Evolutionary conservation across 2,329 filamentous ascomycete genomes (phyloP).

Genomic region (Knufia petricola): DNA sequence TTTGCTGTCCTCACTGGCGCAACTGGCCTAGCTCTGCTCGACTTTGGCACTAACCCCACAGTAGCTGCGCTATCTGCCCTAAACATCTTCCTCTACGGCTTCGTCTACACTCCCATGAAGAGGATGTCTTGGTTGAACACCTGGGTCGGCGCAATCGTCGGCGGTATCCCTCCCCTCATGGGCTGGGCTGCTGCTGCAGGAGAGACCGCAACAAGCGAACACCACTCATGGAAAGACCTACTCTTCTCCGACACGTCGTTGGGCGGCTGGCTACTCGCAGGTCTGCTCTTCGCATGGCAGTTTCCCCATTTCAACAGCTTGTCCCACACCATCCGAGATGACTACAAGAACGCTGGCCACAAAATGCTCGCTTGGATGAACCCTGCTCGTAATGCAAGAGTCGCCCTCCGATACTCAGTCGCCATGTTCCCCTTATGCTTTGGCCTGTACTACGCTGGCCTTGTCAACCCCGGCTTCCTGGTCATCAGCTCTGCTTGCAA

Average conservation of each 20-base stretch:
- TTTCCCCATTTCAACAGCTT: conserved; percentile 97
- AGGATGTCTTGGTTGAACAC: conserved; percentile 79
- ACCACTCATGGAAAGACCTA: conserved; percentile 68
- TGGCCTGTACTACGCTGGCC: conserved; percentile 64
- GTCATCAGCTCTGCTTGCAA: conserved; percentile 74
- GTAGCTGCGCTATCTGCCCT: conserved; percentile 73
- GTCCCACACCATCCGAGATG: conserved; percentile 76
- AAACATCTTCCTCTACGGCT: conserved; percentile 86
- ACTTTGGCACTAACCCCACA: conserved; percentile 87
- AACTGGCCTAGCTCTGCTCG: conserved; percentile 62
- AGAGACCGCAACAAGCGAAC: conserved; percentile 63
- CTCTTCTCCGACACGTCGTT: conserved; percentile 58
- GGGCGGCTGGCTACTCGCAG: conserved; percentile 83
- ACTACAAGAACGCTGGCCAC: conserved; percentile 66
- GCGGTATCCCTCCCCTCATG: conserved; percentile 92
- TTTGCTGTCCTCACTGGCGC: conserved; percentile 70
- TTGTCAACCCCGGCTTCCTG: conserved; percentile 81
- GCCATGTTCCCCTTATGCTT: conserved; percentile 79
- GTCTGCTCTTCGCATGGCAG: conserved; percentile 86
- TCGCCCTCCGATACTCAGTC: conserved; percentile 78
- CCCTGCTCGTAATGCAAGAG: conserved; percentile 71
- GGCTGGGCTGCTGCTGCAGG: conserved; percentile 94
- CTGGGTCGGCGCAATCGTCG: conserved; percentile 87
- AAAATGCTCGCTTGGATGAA: conserved; percentile 78
- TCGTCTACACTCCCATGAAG: conserved; percentile 87